phyloP scores from a whole-genome alignment of 2,329 filamentous ascomycete genomes.

The Exserohilum turcica region DNA sequence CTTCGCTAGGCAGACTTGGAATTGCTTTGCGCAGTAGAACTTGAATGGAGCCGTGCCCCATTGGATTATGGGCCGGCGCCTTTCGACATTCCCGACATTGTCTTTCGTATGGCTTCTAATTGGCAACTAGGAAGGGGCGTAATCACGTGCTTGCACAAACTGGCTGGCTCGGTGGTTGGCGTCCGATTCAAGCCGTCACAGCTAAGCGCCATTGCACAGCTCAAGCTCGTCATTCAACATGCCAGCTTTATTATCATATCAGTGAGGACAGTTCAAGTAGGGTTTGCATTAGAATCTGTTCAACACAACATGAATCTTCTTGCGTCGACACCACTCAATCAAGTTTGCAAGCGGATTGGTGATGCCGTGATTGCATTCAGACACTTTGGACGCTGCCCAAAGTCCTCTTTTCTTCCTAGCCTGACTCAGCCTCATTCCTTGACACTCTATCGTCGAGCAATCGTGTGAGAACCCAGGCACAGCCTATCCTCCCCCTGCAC shows the following conservation, averaged over 20 bases:
- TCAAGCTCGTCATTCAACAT: neutral
- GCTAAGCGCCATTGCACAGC: neutral
- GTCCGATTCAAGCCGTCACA: neutral
- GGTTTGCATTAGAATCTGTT: too few relatives aligned
- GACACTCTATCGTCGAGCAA: neutral
- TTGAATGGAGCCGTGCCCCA: neutral
- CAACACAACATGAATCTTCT: too few relatives aligned
- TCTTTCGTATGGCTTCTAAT: neutral
- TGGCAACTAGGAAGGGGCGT: neutral
- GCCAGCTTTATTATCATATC: neutral
- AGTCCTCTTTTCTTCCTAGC: neutral
- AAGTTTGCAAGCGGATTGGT: neutral
- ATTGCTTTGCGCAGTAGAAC: neutral
- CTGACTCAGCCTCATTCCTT: neutral
- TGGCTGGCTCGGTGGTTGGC: neutral
- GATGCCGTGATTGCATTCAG: neutral
- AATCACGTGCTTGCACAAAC: too few relatives aligned
- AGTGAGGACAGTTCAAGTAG: too few relatives aligned
- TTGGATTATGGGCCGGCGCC: constrained; percentile 1
- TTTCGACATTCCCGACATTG: neutral
- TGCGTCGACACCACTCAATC: too few relatives aligned
- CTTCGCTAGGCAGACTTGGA: neutral
- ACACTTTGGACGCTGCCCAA: neutral
- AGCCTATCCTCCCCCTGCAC: neutral
- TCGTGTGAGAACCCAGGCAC: neutral